phyloP scores from a whole-genome alignment of 2,329 filamentous ascomycete genomes.

The Curvularia sp. region DNA sequence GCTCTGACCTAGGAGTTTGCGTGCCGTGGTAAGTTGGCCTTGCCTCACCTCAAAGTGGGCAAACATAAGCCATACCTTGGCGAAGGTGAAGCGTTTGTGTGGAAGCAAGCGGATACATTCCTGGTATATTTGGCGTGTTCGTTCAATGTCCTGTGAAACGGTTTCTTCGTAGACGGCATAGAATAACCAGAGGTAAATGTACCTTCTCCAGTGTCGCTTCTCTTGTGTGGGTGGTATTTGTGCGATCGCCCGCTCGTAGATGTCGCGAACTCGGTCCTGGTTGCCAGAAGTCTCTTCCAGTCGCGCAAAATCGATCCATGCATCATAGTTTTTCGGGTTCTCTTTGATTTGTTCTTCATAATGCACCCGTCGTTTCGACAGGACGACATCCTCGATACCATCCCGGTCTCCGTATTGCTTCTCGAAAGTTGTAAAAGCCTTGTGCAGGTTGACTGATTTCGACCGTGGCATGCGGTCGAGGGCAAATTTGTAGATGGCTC shows the following conservation, averaged over 20 bases:
- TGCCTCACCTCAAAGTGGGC: conserved; percentile 94
- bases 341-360: conserved; percentile 95
- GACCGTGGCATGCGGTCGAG: conserved; percentile 89
- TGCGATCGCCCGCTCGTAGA: conserved; percentile 94
- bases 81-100: conserved; percentile 96
- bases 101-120: conserved; percentile 88
- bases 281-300: conserved; percentile 88
- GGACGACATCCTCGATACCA: conserved; percentile 91
- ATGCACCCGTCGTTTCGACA: conserved; percentile 90
- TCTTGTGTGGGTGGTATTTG: conserved; percentile 95
- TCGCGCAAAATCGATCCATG: conserved; percentile 94
- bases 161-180: conserved; percentile 96
- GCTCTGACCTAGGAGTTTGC: conserved; percentile 87
- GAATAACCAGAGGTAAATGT: conserved; percentile 98
- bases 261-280: conserved; percentile 81
- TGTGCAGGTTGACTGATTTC: conserved; percentile 83
- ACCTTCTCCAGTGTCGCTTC: conserved; percentile 95
- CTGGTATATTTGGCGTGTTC: conserved; percentile 88
- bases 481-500: conserved; percentile 97
- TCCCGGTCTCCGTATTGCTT: conserved; percentile 96
- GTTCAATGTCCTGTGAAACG: conserved; percentile 76
- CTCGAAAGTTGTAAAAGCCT: conserved; percentile 95
- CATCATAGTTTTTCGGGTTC: conserved; percentile 95
- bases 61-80: conserved; percentile 93
- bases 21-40: conserved; percentile 76